Base-by-base conservation (phyloP, 1,284 basidiomycete species). In the Kwoniella shivajii region DNA sequence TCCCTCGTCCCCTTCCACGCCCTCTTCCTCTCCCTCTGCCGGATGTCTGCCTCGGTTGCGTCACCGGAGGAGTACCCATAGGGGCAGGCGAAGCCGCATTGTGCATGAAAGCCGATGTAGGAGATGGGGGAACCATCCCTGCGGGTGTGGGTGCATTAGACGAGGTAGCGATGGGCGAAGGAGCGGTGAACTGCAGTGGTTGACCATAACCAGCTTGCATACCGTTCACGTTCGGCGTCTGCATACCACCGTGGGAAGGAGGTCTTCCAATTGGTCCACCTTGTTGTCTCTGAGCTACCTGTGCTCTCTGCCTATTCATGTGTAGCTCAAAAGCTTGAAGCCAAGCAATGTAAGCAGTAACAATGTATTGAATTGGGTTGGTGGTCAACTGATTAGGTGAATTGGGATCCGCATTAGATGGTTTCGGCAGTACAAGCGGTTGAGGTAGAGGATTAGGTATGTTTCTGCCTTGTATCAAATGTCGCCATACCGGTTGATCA, bases 301-400 rank as follows among this genome's bases (percentile, higher is more conserved):
- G 53, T 14, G 48, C 43, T 33, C 59, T 41, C 24, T 43, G 46
- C 37, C 57, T 52, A 2, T 61, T 52, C 71, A 74, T 73, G 26
- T 72, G 68, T 38, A 65, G 56, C 49, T 76, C 72, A 38, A 76
- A 76, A 3, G 63, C 66, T 44, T 68, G 66, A 6, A 76, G 54
- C 63, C 69, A 74, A 14, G 69, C 67, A 22, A 66, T 54, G 51
- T 74, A 74, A 0, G 59, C 67, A 0, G 60, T 60, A n/a, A 70
- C 52, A 31, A 76, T 54, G 50, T 67, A 76, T 41, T 67, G 64
- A 26, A 71, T 58, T 0, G 74, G 58, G 45, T 64, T 63, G 29
- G 64, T 70, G 9, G 71, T 73, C 54, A 54, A 57, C 20, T 56
- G 53, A 18, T 59, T 47, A 6, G 64, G 66, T 2, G 54, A 27